Percentiles rank a stretch among this genome's conserved stretches.
Evolutionary conservation across 306 rosid species (phyloP).

Genomic region (Fragaria ananassa): DNA sequence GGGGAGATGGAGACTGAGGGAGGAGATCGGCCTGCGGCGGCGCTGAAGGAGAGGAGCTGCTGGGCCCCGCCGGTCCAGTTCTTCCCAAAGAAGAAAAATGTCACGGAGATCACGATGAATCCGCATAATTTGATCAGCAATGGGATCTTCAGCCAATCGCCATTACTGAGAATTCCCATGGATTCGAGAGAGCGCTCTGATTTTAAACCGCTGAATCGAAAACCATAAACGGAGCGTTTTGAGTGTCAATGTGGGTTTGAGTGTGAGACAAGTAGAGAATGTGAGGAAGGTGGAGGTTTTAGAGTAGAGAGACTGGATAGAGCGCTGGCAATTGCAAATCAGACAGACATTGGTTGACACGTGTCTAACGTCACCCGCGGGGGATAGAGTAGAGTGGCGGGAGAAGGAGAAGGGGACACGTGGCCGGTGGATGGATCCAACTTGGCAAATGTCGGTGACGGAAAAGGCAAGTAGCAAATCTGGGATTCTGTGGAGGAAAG

Average conservation of each 20-base stretch:
- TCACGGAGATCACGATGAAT: constrained; percentile 39
- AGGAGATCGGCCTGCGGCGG: constrained; percentile 27
- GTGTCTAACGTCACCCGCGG: constrained; percentile 1
- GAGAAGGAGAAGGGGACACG: not conserved
- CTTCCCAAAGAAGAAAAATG: constrained; percentile 75
- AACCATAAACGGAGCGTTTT: not conserved
- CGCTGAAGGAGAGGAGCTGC: constrained; percentile 71
- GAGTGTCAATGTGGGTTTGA: not conserved
- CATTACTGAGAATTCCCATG: constrained; percentile 25
- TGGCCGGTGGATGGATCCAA: not conserved
- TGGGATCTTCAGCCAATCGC: constrained; percentile 38
- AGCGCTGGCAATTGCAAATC: too few relatives aligned
- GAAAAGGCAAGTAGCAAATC: not conserved
- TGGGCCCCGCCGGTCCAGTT: constrained; percentile 65
- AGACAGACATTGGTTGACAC: not conserved
- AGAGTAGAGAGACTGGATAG: not conserved
- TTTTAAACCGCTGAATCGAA: not conserved
- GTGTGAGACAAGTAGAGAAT: not conserved
- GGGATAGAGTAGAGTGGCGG: not conserved
- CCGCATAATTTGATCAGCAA: constrained; percentile 43
- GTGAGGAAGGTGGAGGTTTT: not conserved
- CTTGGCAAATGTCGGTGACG: not conserved
- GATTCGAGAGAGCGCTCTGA: too few relatives aligned
- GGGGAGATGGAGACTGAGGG: constrained; percentile 54
- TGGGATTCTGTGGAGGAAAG: not conserved